phyloP scores from a whole-genome alignment of 73 alveolate species.

The Blepharisma stoltei region DNA sequence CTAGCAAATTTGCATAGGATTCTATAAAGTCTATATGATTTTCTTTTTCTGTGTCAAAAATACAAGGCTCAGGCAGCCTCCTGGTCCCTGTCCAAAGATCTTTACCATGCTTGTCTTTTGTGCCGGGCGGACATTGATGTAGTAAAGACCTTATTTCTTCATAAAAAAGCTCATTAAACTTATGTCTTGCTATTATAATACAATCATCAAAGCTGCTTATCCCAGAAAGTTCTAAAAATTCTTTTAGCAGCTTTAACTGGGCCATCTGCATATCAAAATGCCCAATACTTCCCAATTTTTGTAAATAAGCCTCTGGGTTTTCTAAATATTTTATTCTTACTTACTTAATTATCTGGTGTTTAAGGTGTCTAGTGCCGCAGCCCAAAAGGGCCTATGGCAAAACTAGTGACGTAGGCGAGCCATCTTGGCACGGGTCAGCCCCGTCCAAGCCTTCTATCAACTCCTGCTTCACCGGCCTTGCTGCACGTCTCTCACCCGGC shows the following conservation, averaged over 20 bases:
- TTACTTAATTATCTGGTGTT: too few species aligned
- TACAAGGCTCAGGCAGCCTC: conserved; percentile 93
- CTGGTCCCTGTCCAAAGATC: conserved; percentile 99
- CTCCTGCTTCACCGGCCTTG: too few species aligned
- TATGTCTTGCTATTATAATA: conserved; percentile 37
- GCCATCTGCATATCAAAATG: conserved; percentile 42
- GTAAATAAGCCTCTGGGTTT: background rate
- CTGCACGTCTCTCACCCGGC: too few species aligned
- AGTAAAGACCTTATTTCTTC: conserved; percentile 81
- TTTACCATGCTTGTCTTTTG: conserved; percentile 67
- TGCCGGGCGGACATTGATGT: conserved; percentile 93
- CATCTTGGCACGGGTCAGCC: too few species aligned
- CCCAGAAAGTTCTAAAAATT: conserved; percentile 48
- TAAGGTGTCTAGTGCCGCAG: too few species aligned
- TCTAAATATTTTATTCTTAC: conserved; percentile 19
- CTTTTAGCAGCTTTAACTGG: conserved; percentile 54
- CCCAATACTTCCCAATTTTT: background rate
- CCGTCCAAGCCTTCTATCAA: too few species aligned
- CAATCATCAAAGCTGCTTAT: conserved; percentile 41
- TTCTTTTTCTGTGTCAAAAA: conserved; percentile 63
- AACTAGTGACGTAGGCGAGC: too few species aligned
- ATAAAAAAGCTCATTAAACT: conserved; percentile 56
- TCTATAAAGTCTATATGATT: conserved; percentile 55
- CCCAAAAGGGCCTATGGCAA: too few species aligned
- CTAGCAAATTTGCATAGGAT: conserved; percentile 58